Base-by-base conservation (phyloP, 2,329 filamentous ascomycete genomes). In the Ascochyta rabiei region DNA sequence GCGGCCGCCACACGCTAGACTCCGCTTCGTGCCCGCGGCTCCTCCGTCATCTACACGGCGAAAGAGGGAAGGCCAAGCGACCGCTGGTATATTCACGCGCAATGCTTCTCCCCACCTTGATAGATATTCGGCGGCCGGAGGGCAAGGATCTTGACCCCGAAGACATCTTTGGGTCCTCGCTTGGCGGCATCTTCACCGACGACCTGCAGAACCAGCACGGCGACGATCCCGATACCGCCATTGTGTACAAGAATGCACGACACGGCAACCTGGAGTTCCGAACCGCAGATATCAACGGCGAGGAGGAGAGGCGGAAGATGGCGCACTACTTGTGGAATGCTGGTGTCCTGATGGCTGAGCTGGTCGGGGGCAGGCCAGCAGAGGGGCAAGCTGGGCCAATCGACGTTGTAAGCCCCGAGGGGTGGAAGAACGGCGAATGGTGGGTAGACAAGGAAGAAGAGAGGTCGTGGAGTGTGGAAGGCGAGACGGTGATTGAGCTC, bases 281-380 rank as follows among this genome's bases (percentile, higher is more conserved):
- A 6, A 73, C 76, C 1, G 77, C 78, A 7, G 75, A 80, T 61
- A 63, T 85, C 76, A 69, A 76, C 28, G 77, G 72, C 28, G 84
- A 86, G 49, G 74, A 80, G 26, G 82, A 86, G 63, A 76, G 86
- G 44, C 72, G 75, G 18, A 80, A 90, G 39, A 91, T 90, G 69
- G 85, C 86, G 57, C 88, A 91, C 69, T 90, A 87, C 71, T 75
- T 91, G 23, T 91, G 88, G 88, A 91, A 91, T 73, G 80, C 87
- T 6, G 77, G 78, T 0, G 66, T 81, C 24, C 66, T 80, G 60
- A 71, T 80, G 72, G 78, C 71, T 4, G 79, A 81, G 63, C 53
- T 80, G 37, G 67, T 80, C 26, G 75, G 72, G 5, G 75, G 75
- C 33, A 37, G 56, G 55, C 43, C 56, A 15, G 45, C 38, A 24